Evolutionary conservation across 2,329 filamentous ascomycete genomes (phyloP), one percentile per base, ranked within the genome.

Genomic region (Atkinsonella hypoxylon): DNA sequence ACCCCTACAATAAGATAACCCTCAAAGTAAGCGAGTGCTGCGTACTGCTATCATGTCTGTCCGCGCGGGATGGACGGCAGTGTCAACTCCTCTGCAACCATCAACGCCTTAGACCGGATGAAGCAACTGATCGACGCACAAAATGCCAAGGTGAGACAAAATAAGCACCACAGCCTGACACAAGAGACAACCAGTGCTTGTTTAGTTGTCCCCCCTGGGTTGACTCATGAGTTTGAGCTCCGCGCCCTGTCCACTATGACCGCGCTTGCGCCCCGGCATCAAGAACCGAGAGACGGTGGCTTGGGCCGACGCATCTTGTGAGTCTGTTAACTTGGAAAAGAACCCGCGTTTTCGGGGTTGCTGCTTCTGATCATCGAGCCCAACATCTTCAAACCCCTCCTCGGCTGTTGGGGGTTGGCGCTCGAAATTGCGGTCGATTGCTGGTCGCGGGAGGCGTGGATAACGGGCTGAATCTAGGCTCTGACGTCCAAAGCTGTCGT

Each of bases 371-470:
- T 93, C 88, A 57, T 95, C 90, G 52, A 97, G 71, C 4, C 89
- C 89, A 9, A 97, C 87, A 48, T 97, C 91, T 64, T 96, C 91
- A 59, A 97, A 96, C 6, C 74, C 74, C 61, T 94, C 87, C 59
- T 93, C 88, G 41, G 81, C 77, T 31, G 82, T 85, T n/a, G 80
- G 75, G 30, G 77, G 74, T 50, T 82, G 76, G 60, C 71, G 72
- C 50, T 79, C 77, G 57, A 82, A 78, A 47, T 74, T 74, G 51
- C 73, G 75, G 54, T 78, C 73, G 49, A 83, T 65, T 8, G 81
- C 75, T 9, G 82, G 79, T 54, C 83, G 76, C 17, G 82, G 79
- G 42, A 80, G 71, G 52, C 83, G 76, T 51, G 77, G 73, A 63
- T 79, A 76, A 56, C 81, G 77, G 45, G 82, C 77, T 7, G 87